Percentiles rank a stretch among this genome's conserved stretches.
Evolutionary conservation across 257 asterid species (phyloP).

Genomic region (Linderniella brevidens): DNA sequence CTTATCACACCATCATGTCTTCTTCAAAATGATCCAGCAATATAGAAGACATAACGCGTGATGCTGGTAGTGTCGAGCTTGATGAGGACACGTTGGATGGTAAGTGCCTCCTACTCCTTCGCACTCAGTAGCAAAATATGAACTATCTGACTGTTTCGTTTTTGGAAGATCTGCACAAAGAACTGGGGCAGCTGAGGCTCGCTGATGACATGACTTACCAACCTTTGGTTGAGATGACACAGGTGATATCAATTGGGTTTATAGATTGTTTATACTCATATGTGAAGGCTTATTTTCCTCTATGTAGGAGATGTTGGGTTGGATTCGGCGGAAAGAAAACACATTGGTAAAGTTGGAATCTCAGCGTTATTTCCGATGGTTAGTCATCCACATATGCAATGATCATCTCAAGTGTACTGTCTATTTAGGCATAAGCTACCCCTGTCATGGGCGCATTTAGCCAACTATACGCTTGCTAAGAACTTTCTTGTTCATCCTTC

Average conservation of each 20-base stretch:
- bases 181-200: conserved; percentile 41
- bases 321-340: conserved; percentile 48
- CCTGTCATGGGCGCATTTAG: too few species aligned
- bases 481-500: too few species aligned
- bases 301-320: conserved; percentile 55
- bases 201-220: conserved; percentile 49
- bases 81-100: conserved; percentile 61
- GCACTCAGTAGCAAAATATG: conserved; percentile 11
- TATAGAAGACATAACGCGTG: conserved; percentile 90
- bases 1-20: conserved; percentile 10
- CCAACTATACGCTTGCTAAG: too few species aligned
- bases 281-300: conserved; percentile 1
- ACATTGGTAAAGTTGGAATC: conserved; percentile 46
- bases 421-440: conserved; percentile 1
- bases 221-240: conserved; percentile 69
- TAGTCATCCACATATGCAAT: conserved; percentile 17
- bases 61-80: conserved; percentile 80
- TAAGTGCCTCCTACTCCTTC: conserved; percentile 24
- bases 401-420: conserved; percentile 6
- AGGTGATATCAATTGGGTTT: conserved; percentile 22
- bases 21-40: conserved; percentile 31
- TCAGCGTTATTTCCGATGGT: conserved; percentile 58
- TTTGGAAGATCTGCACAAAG: conserved; percentile 60
- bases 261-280: not conserved
- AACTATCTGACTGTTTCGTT: conserved; percentile 12